Evolutionary conservation across 257 asterid genomes (phyloP), one percentile per base, ranked within the genome.

Genomic region (Nicotiana tomentosiformis): DNA sequence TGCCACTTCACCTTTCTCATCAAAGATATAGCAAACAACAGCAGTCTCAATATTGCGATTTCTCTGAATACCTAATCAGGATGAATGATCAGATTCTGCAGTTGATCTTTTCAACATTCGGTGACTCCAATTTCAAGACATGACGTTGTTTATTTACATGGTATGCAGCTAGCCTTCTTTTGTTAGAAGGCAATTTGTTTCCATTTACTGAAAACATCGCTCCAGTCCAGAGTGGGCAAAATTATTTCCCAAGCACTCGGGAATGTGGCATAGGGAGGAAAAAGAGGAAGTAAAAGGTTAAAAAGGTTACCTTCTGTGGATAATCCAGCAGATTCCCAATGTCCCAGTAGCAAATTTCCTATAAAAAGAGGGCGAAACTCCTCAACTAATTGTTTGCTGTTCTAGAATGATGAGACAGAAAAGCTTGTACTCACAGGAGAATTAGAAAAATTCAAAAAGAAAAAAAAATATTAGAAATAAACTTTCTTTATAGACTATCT

Each of bases 341-440:
- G 86, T 62, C 91, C 94, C 90, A 94, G 83, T 84, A 96, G 91
- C 95, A 96, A 78, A 82, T 85, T 88, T 86, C 99, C 99, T 96
- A 86, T 85, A 67, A 84, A 81, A 68, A 74, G 53, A 62, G 78
- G 77, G 68, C 65, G 65, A 51, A 66, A 81, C 79, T 58, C 87
- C 18, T 37, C 43, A 78, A 33, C 23, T 15, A 23, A 4, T 26
- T 12, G 8, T 74, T 7, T 46, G 15, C n/a, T 26, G 62, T 14
- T 74, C 80, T 49, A 11, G 62, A 74, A 30, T 6, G 39, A 74
- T 26, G 43, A 49, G 7, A 49, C 9, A 49, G 62, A 74, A 74
- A 74, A 15, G 26, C 64, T 49, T 74, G 61, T 18, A n/a, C 46
- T 2, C 20, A 20, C 53, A 32, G 1, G 69, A 78, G 55, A 56